Percentiles rank a stretch among this genome's conserved stretches.
phyloP scores from a whole-genome alignment of 805 yeast species.

The Ogataea ganodermae region DNA sequence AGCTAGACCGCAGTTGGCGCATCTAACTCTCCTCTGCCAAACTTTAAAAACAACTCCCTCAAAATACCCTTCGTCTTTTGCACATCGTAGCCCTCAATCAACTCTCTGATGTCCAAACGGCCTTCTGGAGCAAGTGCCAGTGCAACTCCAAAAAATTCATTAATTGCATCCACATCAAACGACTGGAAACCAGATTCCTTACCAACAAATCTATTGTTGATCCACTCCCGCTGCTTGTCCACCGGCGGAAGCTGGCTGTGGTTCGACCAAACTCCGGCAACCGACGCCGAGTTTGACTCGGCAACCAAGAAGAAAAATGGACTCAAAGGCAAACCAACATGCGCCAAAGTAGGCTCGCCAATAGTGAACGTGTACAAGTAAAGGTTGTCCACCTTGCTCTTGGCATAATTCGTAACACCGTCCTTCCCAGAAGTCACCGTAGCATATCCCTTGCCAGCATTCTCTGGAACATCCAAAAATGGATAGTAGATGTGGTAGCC shows the following conservation, averaged over 20 bases:
- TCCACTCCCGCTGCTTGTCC: slow-evolving; percentile 21
- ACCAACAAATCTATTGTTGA: slow-evolving; percentile 15
- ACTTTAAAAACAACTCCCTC: slow-evolving; percentile 7
- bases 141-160: slow-evolving; percentile 11
- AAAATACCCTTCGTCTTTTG: not conserved
- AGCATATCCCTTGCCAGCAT: slow-evolving; percentile 20
- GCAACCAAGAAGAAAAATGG: slow-evolving; percentile 50
- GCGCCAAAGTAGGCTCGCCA: slow-evolving; percentile 44
- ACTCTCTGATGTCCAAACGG: slow-evolving; percentile 9
- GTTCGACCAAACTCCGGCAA: slow-evolving; percentile 59
- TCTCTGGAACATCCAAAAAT: slow-evolving; percentile 34
- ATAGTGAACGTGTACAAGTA: slow-evolving; percentile 38
- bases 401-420: slow-evolving; percentile 17
- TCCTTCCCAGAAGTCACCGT: slow-evolving; percentile 38
- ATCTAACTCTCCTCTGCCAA: slow-evolving; percentile 4
- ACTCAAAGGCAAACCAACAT: slow-evolving; percentile 43
- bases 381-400: slow-evolving; percentile 26
- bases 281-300: slow-evolving; percentile 52
- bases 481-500: slow-evolving; percentile 51
- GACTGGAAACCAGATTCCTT: slow-evolving; percentile 19
- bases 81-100: slow-evolving; percentile 5
- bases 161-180: slow-evolving; percentile 16
- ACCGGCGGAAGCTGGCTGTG: slow-evolving; percentile 40
- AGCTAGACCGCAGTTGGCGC: not conserved
- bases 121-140: slow-evolving; percentile 14